phyloP scores from a whole-genome alignment of 305 asterid genomes.

The Ilex paraguariensis region DNA sequence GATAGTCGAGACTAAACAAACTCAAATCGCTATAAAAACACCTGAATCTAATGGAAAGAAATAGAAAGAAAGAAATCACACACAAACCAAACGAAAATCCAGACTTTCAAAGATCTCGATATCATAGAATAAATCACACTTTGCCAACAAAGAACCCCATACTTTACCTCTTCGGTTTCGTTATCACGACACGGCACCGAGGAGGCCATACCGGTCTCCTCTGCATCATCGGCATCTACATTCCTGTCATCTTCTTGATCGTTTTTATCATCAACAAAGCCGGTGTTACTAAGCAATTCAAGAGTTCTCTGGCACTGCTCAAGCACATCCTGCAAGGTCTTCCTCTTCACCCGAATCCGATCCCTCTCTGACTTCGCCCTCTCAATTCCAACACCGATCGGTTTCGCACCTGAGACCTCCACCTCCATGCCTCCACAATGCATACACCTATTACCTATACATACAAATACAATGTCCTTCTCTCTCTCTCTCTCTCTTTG shows the following conservation, averaged over 20 bases:
- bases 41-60: too few species aligned
- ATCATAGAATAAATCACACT: not conserved
- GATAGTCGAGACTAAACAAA: too few species aligned
- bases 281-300: slow-evolving; percentile 55
- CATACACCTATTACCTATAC: not conserved
- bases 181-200: slow-evolving; percentile 30
- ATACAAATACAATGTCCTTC: too few species aligned
- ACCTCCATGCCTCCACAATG: slow-evolving; percentile 41
- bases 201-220: slow-evolving; percentile 23
- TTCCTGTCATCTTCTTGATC: not conserved
- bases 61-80: too few species aligned
- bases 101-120: not conserved
- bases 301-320: slow-evolving; percentile 78
- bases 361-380: slow-evolving; percentile 37
- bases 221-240: slow-evolving; percentile 23
- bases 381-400: slow-evolving; percentile 14
- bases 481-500: too few species aligned
- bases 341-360: slow-evolving; percentile 62
- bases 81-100: too few species aligned
- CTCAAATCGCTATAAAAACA: too few species aligned
- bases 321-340: slow-evolving; percentile 65
- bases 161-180: slow-evolving; percentile 51
- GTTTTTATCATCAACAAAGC: slow-evolving; percentile 22
- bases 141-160: slow-evolving; percentile 1
- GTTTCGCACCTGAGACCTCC: slow-evolving; percentile 22